Evolutionary conservation across 2,329 filamentous ascomycete genomes (phyloP).

Genomic region (Claviceps sorghi): DNA sequence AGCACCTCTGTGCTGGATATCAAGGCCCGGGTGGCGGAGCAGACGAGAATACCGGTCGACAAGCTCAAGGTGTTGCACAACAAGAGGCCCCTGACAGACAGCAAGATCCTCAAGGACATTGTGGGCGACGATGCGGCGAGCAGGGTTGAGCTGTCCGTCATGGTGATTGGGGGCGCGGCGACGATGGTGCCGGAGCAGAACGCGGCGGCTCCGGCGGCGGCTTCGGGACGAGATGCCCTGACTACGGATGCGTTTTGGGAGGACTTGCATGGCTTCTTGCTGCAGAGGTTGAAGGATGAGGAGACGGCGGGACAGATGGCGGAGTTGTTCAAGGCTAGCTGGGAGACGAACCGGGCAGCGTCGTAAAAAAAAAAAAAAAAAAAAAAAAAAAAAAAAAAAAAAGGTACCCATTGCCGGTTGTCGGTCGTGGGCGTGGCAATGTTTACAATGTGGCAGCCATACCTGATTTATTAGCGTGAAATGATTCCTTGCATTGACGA

Average conservation of each 20-base stretch:
- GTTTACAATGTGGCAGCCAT: not conserved
- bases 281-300: conserved; percentile 63
- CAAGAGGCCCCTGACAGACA: conserved; percentile 72
- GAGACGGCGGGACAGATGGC: conserved; percentile 48
- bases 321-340: conserved; percentile 55
- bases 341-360: conserved; percentile 35
- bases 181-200: conserved; percentile 27
- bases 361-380: conserved; percentile 8
- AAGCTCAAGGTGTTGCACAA: conserved; percentile 78
- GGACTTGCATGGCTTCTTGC: conserved; percentile 68
- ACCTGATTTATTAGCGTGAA: not conserved
- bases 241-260: conserved; percentile 68
- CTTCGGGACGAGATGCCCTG: conserved; percentile 45
- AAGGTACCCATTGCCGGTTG: not conserved
- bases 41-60: conserved; percentile 49
- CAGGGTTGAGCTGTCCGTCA: conserved; percentile 63
- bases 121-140: conserved; percentile 32
- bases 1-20: conserved; percentile 67
- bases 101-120: conserved; percentile 63
- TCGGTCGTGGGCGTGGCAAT: not conserved
- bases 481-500: not conserved
- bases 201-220: conserved; percentile 13
- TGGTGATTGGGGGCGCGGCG: conserved; percentile 64
- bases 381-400: not conserved
- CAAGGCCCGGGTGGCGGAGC: conserved; percentile 51